Base-by-base conservation (phyloP, 192 early-diverging fungal species). In the Linnemannia exigua region DNA sequence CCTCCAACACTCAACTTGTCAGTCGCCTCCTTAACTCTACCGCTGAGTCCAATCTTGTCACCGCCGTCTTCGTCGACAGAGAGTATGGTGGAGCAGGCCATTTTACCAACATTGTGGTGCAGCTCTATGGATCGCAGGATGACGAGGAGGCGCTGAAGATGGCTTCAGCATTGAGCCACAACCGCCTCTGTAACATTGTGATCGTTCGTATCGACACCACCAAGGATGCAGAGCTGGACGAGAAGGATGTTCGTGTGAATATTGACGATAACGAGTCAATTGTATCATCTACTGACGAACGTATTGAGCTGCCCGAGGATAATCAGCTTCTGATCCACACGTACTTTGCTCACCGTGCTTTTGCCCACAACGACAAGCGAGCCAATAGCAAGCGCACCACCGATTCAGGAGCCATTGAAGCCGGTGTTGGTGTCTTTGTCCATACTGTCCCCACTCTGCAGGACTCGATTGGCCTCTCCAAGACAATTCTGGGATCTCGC, bases 401-500 rank as follows among this genome's bases (percentile, higher is more conserved):
- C 47, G 58, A n/a, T 3, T 48, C 36, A 17, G 70, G 36, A 8
- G 36, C 67, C 36, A 51, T 88, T 31, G 75, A 82, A 44, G 75
- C 71, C 31, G 80, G 88, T 44, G 28, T 67, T 61, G 54, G 76
- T 12, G n/a, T 89, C 41, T 84, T 72, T 47, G 58, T 90, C 12
- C 54, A 70, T 28, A 68, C 79, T 15, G 61, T 86, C 5, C 77
- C 88, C 2, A 85, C 91, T 35, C 48, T 90, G 44, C 81, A 81
- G 47, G 88, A 87, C 52, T 78, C 84, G 22, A 80, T 91, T 51
- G 80, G 82, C 5, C 77, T 83, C 15, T 75, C 81, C 7, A 89
- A 82, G 58, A 35, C 80, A 16, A 35, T 85, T 8, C 66, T 91
- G 15, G 80, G 87, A 19, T 82, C 89, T 22, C 87, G 90, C 17